Evolutionary conservation across 805 yeast genomes (phyloP).

Genomic region (Spathaspora arborariae): DNA sequence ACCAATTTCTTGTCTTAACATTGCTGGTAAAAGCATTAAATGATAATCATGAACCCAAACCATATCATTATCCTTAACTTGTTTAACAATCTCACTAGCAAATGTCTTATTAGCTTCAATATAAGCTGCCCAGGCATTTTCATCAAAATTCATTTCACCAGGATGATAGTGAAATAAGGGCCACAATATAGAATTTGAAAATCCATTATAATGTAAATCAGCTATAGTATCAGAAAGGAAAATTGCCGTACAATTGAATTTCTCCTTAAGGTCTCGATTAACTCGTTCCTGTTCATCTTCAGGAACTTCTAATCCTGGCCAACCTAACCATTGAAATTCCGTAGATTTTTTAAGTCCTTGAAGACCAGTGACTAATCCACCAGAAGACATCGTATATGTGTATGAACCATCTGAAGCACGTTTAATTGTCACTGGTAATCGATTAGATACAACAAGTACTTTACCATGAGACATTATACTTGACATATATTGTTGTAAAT

Average conservation of each 20-base stretch:
- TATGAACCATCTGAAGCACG: conserved; percentile 61
- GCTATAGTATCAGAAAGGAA: conserved; percentile 86
- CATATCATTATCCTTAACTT: conserved; percentile 76
- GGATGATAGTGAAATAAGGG: conserved; percentile 98
- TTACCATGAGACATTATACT: conserved; percentile 44
- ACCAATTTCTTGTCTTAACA: conserved; percentile 65
- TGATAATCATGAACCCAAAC: conserved; percentile 99
- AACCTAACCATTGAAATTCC: conserved; percentile 95
- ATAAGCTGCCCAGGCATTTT: conserved; percentile 96
- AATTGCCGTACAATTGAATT: conserved; percentile 88
- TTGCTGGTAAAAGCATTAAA: conserved; percentile 88
- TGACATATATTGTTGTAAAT: conserved; percentile 1
- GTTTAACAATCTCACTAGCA: conserved; percentile 66
- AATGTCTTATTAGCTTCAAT: conserved; percentile 85
- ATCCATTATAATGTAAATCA: conserved; percentile 94
- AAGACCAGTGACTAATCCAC: conserved; percentile 94
- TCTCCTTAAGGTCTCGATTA: conserved; percentile 61
- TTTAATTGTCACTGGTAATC: conserved; percentile 91
- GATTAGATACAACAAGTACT: conserved; percentile 87
- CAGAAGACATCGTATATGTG: conserved; percentile 89
- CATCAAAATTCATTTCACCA: conserved; percentile 98
- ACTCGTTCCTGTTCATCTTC: conserved; percentile 68
- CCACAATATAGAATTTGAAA: conserved; percentile 93
- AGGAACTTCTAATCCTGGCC: conserved; percentile 90
- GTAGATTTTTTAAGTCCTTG: conserved; percentile 84